Percentiles rank a stretch among this genome's conserved stretches.
phyloP scores from a whole-genome alignment of 257 asterid species.

The Ehretia macrophylla region DNA sequence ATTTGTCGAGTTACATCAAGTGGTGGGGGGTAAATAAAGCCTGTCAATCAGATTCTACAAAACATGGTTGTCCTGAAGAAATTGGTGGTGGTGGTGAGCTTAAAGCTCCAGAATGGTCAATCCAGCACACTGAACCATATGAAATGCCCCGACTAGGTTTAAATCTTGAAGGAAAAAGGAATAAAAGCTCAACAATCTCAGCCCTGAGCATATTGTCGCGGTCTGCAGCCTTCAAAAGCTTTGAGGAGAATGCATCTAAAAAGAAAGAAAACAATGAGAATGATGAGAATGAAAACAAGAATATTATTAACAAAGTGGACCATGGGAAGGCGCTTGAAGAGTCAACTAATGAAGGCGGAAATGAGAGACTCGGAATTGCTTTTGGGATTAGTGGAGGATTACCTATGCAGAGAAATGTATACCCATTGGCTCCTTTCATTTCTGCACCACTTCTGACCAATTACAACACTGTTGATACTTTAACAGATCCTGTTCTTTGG shows the following conservation, averaged over 20 bases:
- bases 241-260: conserved; percentile 64
- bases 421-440: conserved; percentile 61
- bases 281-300: conserved; percentile 76
- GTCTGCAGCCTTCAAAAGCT: conserved; percentile 79
- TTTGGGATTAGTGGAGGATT: conserved; percentile 60
- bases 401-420: conserved; percentile 49
- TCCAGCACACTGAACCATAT: conserved; percentile 74
- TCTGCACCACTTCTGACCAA: conserved; percentile 79
- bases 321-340: conserved; percentile 60
- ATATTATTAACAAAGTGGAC: conserved; percentile 38
- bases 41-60: conserved; percentile 47
- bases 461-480: conserved; percentile 64
- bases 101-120: conserved; percentile 53
- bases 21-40: conserved; percentile 90
- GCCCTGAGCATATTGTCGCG: conserved; percentile 74
- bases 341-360: conserved; percentile 51
- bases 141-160: conserved; percentile 88
- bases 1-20: conserved; percentile 80
- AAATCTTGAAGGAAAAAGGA: conserved; percentile 54
- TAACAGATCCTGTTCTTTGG: conserved; percentile 85
- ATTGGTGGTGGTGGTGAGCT: conserved; percentile 64
- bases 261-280: conserved; percentile 59
- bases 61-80: conserved; percentile 54
- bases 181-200: conserved; percentile 45
- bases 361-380: conserved; percentile 52